phyloP scores from a whole-genome alignment of 2,329 filamentous ascomycete species.

The Tolypocladium tundrense region DNA sequence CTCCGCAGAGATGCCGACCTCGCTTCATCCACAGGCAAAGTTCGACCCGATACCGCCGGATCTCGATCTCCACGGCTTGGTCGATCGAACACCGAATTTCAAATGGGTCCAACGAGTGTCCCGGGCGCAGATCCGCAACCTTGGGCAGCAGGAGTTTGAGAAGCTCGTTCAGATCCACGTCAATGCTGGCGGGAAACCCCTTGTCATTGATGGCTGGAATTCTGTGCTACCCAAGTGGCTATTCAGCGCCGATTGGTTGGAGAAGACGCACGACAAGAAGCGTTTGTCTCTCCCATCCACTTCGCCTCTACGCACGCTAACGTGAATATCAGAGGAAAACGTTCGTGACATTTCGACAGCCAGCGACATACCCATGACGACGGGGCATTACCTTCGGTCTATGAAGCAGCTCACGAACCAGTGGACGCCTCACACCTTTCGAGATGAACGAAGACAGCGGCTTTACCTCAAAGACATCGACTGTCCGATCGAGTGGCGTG shows the following conservation, averaged over 20 bases:
- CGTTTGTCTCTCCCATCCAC: conserved; percentile 35
- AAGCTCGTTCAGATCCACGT: conserved; percentile 77
- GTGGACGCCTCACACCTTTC: conserved; percentile 65
- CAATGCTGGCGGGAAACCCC: conserved; percentile 71
- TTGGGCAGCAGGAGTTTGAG: conserved; percentile 73
- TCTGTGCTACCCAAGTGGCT: conserved; percentile 62
- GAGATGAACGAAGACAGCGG: conserved; percentile 69
- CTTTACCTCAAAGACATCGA: conserved; percentile 97
- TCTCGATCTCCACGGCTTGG: conserved; percentile 65
- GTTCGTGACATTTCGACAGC: conserved; percentile 71
- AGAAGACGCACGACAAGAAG: conserved; percentile 68
- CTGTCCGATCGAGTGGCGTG: conserved; percentile 77
- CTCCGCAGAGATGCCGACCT: conserved; percentile 53
- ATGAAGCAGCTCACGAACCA: conserved; percentile 78
- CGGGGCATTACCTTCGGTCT: conserved; percentile 81
- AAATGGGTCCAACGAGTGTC: conserved; percentile 76
- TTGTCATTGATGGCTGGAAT: conserved; percentile 87
- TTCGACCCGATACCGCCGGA: conserved; percentile 87
- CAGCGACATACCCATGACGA: conserved; percentile 70
- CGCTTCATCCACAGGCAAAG: conserved; percentile 70
- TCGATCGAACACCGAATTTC: conserved; percentile 74
- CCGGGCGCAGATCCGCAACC: conserved; percentile 63
- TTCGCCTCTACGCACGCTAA: conserved; percentile 8
- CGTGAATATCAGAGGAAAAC: conserved; percentile 53
- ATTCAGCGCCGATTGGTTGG: conserved; percentile 74